phyloP scores from a whole-genome alignment of 768 basidiomycete species.

The Galerina sulciceps region DNA sequence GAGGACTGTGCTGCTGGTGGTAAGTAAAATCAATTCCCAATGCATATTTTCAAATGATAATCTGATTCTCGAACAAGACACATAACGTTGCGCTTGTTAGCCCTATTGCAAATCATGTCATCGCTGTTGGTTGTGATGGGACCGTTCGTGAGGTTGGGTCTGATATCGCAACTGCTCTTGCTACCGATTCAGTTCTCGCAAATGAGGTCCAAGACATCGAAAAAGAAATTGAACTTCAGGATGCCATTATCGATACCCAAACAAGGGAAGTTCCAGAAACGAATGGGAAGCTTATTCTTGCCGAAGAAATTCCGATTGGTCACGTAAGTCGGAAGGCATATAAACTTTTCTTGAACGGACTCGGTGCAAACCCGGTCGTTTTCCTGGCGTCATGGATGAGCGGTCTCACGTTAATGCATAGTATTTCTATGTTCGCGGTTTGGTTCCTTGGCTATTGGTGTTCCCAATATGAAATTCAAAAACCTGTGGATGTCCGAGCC shows the following conservation, averaged over 20 bases:
- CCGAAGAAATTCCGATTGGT: slow-evolving; percentile 59
- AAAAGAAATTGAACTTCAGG: slow-evolving; percentile 19
- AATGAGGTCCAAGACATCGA: slow-evolving; percentile 25
- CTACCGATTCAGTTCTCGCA: slow-evolving; percentile 36
- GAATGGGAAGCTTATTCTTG: slow-evolving; percentile 46
- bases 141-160: slow-evolving; percentile 48
- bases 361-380: slow-evolving; percentile 34
- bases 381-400: slow-evolving; percentile 36
- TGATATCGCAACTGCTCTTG: slow-evolving; percentile 47
- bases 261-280: slow-evolving; percentile 18
- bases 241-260: slow-evolving; percentile 27
- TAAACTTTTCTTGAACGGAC: slow-evolving; percentile 37
- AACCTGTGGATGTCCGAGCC: slow-evolving; percentile 34
- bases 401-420: slow-evolving; percentile 29
- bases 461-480: slow-evolving; percentile 41
- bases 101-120: slow-evolving; percentile 60
- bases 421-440: slow-evolving; percentile 33
- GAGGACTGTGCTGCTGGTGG: slow-evolving; percentile 85
- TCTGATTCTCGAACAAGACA: slow-evolving; percentile 31
- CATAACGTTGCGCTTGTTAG: slow-evolving; percentile 54
- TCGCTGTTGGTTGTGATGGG: slow-evolving; percentile 59
- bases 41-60: background rate
- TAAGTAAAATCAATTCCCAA: slow-evolving; percentile 26
- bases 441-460: slow-evolving; percentile 53
- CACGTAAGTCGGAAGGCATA: slow-evolving; percentile 29